Conservation (phyloP, 768 basidiomycete genomes). For the Strobilomyces dryophilus region DNA sequence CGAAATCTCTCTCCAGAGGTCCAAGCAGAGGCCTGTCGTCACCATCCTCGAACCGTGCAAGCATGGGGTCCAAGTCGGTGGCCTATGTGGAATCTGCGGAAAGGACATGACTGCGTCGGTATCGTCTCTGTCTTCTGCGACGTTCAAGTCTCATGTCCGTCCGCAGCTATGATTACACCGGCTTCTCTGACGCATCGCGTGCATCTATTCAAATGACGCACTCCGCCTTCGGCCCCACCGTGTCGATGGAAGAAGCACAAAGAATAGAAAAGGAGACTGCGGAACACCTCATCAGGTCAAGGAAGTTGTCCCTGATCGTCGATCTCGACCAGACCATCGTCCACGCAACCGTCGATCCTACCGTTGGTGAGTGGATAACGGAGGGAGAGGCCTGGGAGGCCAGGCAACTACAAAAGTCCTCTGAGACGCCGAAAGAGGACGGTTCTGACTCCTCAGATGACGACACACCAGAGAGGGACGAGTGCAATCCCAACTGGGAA, state of each 20-base stretch:
- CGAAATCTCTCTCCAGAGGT: constrained; percentile 53
- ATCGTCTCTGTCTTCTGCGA: constrained; percentile 2
- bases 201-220: constrained; percentile 95
- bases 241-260: constrained; percentile 89
- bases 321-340: constrained; percentile 99
- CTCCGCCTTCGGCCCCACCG: constrained; percentile 84
- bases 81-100: constrained; percentile 91
- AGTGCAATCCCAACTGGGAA: constrained; percentile 89
- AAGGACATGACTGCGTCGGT: constrained; percentile 90
- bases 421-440: constrained; percentile 28
- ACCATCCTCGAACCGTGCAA: constrained; percentile 88
- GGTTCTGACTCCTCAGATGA: constrained; percentile 37
- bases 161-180: constrained; percentile 75
- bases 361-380: constrained; percentile 94
- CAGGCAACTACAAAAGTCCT: constrained; percentile 43
- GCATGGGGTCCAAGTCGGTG: constrained; percentile 89
- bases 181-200: constrained; percentile 80
- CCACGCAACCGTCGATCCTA: constrained; percentile 97
- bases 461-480: constrained; percentile 43
- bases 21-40: constrained; percentile 58
- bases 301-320: constrained; percentile 91
- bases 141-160: constrained; percentile 10
- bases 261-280: constrained; percentile 84
- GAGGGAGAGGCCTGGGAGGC: constrained; percentile 82
- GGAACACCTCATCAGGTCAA: constrained; percentile 64